phyloP scores from a whole-genome alignment of 2,329 filamentous ascomycete species.

The Fusarium aywerte region DNA sequence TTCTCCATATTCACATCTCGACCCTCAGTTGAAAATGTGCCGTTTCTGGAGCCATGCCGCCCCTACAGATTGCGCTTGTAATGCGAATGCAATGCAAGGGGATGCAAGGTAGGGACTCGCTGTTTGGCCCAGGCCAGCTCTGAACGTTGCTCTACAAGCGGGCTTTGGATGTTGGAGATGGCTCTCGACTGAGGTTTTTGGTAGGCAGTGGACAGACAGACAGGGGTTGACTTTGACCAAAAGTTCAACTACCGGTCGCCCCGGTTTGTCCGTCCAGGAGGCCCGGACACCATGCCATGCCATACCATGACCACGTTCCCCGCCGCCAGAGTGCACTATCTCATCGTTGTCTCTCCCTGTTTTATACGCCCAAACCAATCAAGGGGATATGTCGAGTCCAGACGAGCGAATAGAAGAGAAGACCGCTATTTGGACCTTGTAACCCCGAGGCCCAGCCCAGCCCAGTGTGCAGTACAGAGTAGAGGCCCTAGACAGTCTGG shows the following conservation, averaged over 20 bases:
- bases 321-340: constrained; percentile 27
- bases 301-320: too few species aligned
- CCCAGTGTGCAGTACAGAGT: background rate
- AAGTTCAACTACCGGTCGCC: constrained; percentile 38
- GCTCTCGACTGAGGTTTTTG: constrained; percentile 3
- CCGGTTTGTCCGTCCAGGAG: constrained; percentile 29
- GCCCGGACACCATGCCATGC: background rate
- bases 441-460: constrained; percentile 18
- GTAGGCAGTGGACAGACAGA: constrained; percentile 11
- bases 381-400: background rate
- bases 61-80: constrained; percentile 30
- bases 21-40: constrained; percentile 29
- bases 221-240: constrained; percentile 2
- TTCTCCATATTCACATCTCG: constrained; percentile 33
- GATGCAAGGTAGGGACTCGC: background rate
- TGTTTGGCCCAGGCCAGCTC: constrained; percentile 8
- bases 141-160: constrained; percentile 5
- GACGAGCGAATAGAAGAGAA: constrained; percentile 19
- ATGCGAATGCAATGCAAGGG: constrained; percentile 34
- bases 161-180: constrained; percentile 18
- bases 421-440: constrained; percentile 20
- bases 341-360: constrained; percentile 23
- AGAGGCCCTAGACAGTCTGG: background rate
- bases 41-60: constrained; percentile 33
- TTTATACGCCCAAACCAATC: constrained; percentile 24